These are phyloP conservation scores for Volutella citrinella DNA, from an alignment of 2,329 filamentous ascomycete genomes.

Conservation along the genomic window DNA sequence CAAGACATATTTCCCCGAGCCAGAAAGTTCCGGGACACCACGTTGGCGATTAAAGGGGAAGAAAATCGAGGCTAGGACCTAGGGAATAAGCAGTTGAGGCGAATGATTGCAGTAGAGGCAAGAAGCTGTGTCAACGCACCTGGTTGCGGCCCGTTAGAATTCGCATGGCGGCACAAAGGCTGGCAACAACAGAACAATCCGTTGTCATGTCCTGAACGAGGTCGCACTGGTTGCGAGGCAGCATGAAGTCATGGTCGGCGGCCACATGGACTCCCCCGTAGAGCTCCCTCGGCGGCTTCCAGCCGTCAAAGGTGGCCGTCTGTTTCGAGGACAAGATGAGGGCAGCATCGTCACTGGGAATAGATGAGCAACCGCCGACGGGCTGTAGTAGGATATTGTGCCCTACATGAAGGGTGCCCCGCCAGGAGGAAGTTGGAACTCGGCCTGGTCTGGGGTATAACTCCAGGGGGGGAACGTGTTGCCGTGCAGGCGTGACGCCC, in stretches of 20 bases:
- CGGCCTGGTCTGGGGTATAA: constrained; percentile 52
- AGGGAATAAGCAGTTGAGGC: neutral
- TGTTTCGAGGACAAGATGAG: constrained; percentile 76
- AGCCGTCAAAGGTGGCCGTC: constrained; percentile 71
- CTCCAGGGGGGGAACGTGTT: constrained; percentile 85
- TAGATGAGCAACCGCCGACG: constrained; percentile 5
- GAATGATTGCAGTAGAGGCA: too few species aligned
- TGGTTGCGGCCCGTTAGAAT: constrained; percentile 65
- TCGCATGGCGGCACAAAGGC: constrained; percentile 78
- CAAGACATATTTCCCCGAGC: constrained; percentile 85
- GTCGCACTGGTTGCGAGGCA: constrained; percentile 61
- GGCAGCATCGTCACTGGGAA: constrained; percentile 60
- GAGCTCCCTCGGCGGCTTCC: constrained; percentile 74
- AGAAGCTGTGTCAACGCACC: too few species aligned
- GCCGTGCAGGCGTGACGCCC: constrained; percentile 77
- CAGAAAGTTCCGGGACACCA: constrained; percentile 60
- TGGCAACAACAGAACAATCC: constrained; percentile 96
- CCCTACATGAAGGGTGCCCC: constrained; percentile 61
- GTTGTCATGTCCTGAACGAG: constrained; percentile 94
- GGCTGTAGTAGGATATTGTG: neutral
- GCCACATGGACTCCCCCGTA: constrained; percentile 31
- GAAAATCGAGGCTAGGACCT: constrained; percentile 71
- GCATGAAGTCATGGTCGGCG: constrained; percentile 50
- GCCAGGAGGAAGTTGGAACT: constrained; percentile 57
- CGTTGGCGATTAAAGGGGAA: constrained; percentile 67